These are phyloP conservation scores for Voacanga thouarsii DNA, from an alignment of 257 asterid genomes.

Conservation along the genomic window DNA sequence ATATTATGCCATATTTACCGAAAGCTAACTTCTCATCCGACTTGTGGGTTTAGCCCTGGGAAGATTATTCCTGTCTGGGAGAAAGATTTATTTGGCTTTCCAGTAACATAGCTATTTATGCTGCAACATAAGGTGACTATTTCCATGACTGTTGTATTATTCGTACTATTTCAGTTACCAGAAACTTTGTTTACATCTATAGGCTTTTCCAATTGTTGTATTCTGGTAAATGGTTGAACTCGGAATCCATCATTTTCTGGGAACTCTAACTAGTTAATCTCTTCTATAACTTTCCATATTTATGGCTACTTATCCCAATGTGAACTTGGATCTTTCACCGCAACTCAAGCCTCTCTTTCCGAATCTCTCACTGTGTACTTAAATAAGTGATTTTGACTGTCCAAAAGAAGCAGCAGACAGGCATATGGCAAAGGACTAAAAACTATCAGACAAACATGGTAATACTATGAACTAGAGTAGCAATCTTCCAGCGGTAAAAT, in stretches of 20 bases:
- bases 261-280: neutral
- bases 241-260: neutral
- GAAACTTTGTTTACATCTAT: neutral
- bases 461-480: too few relatives aligned
- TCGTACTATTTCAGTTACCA: too few relatives aligned
- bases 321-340: neutral
- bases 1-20: too few relatives aligned
- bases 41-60: too few relatives aligned
- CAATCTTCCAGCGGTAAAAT: slow-evolving; percentile 11
- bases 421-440: neutral
- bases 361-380: neutral
- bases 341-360: neutral
- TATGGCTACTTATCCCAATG: too few relatives aligned
- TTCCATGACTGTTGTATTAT: too few relatives aligned
- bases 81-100: neutral
- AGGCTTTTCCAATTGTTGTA: neutral
- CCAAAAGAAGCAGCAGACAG: neutral
- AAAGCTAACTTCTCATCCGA: neutral
- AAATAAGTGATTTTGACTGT: neutral
- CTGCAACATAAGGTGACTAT: neutral
- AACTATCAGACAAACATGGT: too few relatives aligned
- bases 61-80: too few relatives aligned
- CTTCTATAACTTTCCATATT: neutral
- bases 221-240: neutral
- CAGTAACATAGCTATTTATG: neutral